A percentile compares a stretch with the other conserved stretches of the same genome.
Evolutionary conservation across 257 asterid genomes (phyloP).

Genomic region (Catharanthus roseus): DNA sequence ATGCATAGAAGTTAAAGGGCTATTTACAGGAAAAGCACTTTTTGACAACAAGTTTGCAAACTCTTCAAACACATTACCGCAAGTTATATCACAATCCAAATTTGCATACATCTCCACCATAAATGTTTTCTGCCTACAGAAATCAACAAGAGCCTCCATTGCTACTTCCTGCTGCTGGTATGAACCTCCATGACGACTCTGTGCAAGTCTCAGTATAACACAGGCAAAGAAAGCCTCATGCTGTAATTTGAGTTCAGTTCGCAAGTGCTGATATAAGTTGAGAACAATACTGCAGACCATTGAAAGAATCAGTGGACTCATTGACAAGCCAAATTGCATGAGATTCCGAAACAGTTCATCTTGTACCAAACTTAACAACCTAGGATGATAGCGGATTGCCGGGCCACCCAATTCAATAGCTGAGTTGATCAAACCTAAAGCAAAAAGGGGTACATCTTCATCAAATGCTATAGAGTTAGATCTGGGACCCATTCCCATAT

Average conservation of each 20-base stretch:
- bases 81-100: conserved; percentile 93
- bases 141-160: conserved; percentile 98
- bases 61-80: conserved; percentile 90
- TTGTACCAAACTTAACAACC: conserved; percentile 84
- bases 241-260: conserved; percentile 80
- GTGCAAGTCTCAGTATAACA: conserved; percentile 88
- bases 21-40: conserved; percentile 96
- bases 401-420: conserved; percentile 91
- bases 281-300: conserved; percentile 93
- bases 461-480: conserved; percentile 80
- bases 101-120: conserved; percentile 94
- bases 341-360: conserved; percentile 85
- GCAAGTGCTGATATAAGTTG: conserved; percentile 79
- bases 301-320: conserved; percentile 88
- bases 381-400: conserved; percentile 65
- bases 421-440: conserved; percentile 86
- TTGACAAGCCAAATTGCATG: conserved; percentile 89
- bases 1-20: conserved; percentile 92
- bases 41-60: conserved; percentile 85
- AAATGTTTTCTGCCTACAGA: conserved; percentile 86
- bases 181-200: conserved; percentile 84
- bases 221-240: conserved; percentile 95
- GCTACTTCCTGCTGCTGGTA: conserved; percentile 98
- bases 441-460: conserved; percentile 91
- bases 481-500: conserved; percentile 67